Percentiles rank a stretch among this genome's conserved stretches.
These are phyloP conservation scores for Trichosporon sp. DNA, from an alignment of 1,284 basidiomycete species.

Conservation along the genomic window DNA sequence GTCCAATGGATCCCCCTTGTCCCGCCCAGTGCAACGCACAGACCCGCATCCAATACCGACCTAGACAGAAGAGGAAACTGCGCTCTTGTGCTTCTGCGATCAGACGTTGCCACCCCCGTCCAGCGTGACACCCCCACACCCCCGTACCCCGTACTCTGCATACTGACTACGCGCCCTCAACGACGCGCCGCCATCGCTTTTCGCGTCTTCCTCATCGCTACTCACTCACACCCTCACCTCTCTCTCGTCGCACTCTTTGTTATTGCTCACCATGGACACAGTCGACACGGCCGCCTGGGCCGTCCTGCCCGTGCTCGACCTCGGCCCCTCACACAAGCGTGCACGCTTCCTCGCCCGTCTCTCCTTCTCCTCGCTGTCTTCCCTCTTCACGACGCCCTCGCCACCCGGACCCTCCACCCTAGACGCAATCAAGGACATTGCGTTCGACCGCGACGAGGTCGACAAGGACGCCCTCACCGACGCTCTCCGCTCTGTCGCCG, in stretches of 20 bases:
- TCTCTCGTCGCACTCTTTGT: neutral
- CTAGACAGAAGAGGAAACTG: neutral
- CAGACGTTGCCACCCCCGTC: neutral
- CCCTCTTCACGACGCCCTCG: neutral
- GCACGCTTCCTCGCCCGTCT: neutral
- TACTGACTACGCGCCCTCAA: no score
- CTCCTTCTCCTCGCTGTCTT: conserved; percentile 1
- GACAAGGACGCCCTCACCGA: conserved; percentile 1
- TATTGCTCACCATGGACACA: neutral
- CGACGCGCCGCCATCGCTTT: neutral
- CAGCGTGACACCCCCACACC: neutral
- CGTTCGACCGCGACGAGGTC: neutral
- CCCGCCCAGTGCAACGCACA: neutral
- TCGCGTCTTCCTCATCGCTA: neutral
- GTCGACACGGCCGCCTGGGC: conserved; percentile 19
- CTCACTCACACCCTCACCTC: neutral
- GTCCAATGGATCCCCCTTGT: neutral
- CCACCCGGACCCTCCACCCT: neutral
- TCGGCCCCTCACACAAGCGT: conserved; percentile 6
- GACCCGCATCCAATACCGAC: neutral
- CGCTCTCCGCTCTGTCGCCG: conserved; percentile 5
- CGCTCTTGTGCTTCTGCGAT: neutral
- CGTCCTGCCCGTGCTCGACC: conserved; percentile 15
- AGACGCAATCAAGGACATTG: neutral
- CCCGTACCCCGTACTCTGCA: no score